Evolutionary conservation across 2,329 filamentous ascomycete species (phyloP).

Genomic region (Penicillium sp.): DNA sequence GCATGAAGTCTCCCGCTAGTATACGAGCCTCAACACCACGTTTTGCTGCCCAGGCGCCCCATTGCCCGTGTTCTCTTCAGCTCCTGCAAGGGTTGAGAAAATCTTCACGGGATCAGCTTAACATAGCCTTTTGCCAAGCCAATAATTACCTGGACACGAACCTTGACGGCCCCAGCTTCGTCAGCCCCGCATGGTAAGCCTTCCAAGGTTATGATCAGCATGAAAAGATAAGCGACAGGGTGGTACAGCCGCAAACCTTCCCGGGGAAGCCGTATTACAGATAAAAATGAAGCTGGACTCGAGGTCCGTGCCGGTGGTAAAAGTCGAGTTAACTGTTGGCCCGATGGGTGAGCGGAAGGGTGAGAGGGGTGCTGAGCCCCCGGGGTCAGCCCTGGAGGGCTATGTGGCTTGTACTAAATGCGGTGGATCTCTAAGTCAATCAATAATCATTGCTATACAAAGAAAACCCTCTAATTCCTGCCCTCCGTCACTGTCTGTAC

Average conservation of each 20-base stretch:
- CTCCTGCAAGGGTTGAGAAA: background rate
- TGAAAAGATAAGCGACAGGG: background rate
- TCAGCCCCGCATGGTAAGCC: background rate
- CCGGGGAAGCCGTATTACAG: background rate
- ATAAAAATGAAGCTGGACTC: background rate
- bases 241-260: background rate
- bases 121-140: background rate
- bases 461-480: background rate
- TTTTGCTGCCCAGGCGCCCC: background rate
- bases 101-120: background rate
- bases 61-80: background rate
- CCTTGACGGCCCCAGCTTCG: no score
- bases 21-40: background rate
- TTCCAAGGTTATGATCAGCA: background rate
- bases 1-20: background rate
- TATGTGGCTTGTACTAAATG: background rate
- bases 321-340: background rate
- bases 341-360: background rate
- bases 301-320: background rate
- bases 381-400: background rate
- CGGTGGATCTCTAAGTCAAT: background rate
- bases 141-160: background rate
- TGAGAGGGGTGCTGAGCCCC: background rate
- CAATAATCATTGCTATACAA: background rate
- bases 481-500: conserved; percentile 1